phyloP scores from a whole-genome alignment of 805 yeast species.

The Spathaspora girioi region DNA sequence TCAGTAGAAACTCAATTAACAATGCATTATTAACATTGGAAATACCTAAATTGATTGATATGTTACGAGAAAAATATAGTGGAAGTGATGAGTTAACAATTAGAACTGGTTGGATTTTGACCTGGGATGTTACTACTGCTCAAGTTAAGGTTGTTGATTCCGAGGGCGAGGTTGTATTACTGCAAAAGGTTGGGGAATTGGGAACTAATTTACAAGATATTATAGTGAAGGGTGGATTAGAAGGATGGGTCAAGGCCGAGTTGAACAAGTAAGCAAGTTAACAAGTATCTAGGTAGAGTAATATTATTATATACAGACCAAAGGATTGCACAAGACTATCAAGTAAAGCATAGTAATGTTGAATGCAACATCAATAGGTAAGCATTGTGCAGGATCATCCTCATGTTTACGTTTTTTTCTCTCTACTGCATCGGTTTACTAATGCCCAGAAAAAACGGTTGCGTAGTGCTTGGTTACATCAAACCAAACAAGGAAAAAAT shows the following conservation, averaged over 20 bases:
- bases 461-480: not conserved
- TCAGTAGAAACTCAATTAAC: conserved; percentile 92
- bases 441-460: not conserved
- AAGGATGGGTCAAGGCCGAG: conserved; percentile 93
- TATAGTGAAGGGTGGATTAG: conserved; percentile 94
- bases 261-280: conserved; percentile 19
- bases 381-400: too few species aligned
- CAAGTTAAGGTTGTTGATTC: conserved; percentile 74
- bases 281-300: too few species aligned
- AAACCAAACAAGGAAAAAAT: too few species aligned
- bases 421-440: too few species aligned
- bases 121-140: conserved; percentile 89
- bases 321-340: too few species aligned
- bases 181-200: conserved; percentile 90
- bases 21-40: conserved; percentile 92
- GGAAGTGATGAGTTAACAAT: conserved; percentile 71
- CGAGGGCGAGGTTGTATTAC: conserved; percentile 57
- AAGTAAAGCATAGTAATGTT: too few species aligned
- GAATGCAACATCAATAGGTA: too few species aligned
- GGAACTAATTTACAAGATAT: conserved; percentile 96
- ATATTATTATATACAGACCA: too few species aligned
- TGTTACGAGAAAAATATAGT: conserved; percentile 66
- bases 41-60: conserved; percentile 79
- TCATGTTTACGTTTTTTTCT: too few species aligned
- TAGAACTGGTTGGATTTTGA: conserved; percentile 91